Percentiles rank a stretch among this genome's conserved stretches.
Evolutionary conservation across 139 green algal species (phyloP).

Genomic region (Desmodesmus armatus): DNA sequence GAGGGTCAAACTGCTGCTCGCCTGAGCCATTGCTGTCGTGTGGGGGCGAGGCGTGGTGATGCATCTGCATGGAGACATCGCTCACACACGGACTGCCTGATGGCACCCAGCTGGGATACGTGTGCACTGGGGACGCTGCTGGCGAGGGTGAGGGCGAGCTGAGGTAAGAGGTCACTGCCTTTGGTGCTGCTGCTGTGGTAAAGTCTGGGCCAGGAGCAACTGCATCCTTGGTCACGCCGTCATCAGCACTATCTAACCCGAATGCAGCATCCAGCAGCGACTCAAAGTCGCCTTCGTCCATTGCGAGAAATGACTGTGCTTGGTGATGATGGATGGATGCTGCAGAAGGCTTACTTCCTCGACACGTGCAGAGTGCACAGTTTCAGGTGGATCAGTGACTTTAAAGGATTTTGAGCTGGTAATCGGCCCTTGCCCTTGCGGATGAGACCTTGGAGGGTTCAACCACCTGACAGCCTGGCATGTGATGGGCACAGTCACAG

Average conservation of each 20-base stretch:
- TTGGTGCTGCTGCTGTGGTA: not conserved
- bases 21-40: not conserved
- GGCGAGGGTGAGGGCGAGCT: not conserved
- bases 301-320: too few species aligned
- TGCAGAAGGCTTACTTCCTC: too few species aligned
- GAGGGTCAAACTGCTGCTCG: not conserved
- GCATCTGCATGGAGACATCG: slow-evolving; percentile 16
- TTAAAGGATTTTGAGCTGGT: too few species aligned
- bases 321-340: too few species aligned
- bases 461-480: too few species aligned
- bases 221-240: not conserved
- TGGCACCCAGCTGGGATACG: too few species aligned
- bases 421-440: too few species aligned
- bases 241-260: not conserved
- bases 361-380: too few species aligned
- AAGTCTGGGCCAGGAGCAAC: not conserved
- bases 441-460: too few species aligned
- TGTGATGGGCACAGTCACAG: too few species aligned
- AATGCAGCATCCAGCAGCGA: slow-evolving; percentile 18
- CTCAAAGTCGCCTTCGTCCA: slow-evolving; percentile 26
- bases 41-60: too few species aligned
- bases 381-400: too few species aligned
- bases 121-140: slow-evolving; percentile 6
- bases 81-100: slow-evolving; percentile 3
- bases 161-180: not conserved